phyloP scores from a whole-genome alignment of 768 basidiomycete species.

The Lactarius pseudohatsudake region DNA sequence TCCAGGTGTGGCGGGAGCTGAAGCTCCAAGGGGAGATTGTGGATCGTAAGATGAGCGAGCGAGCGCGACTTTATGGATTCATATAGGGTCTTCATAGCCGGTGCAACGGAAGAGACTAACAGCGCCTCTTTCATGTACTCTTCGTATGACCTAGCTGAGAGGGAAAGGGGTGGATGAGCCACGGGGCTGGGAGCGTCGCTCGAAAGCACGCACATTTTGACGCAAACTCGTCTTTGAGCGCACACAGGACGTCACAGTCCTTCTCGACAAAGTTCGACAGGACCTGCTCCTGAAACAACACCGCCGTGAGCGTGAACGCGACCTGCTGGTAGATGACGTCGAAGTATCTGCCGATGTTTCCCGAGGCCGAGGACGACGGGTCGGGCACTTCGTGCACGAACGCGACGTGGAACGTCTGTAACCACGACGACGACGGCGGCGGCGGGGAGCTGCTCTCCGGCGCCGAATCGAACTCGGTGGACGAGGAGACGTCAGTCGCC shows the following conservation, averaged over 20 bases:
- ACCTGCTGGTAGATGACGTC: slow-evolving; percentile 89
- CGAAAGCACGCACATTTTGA: slow-evolving; percentile 50
- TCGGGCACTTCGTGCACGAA: slow-evolving; percentile 88
- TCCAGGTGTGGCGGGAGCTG: slow-evolving; percentile 85
- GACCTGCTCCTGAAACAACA: slow-evolving; percentile 89
- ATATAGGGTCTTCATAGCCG: slow-evolving; percentile 77
- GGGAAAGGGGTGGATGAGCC: neutral
- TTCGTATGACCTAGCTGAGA: slow-evolving; percentile 58
- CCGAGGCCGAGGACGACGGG: slow-evolving; percentile 79
- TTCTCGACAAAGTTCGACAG: slow-evolving; percentile 80
- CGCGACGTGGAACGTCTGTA: slow-evolving; percentile 83
- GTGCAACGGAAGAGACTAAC: slow-evolving; percentile 66
- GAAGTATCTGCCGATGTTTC: slow-evolving; percentile 75
- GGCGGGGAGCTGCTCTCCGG: slow-evolving; percentile 4
- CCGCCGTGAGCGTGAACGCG: slow-evolving; percentile 87
- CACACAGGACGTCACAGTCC: slow-evolving; percentile 70
- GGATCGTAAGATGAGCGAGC: slow-evolving; percentile 76
- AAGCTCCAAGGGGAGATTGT: slow-evolving; percentile 77
- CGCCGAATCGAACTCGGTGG: slow-evolving; percentile 36
- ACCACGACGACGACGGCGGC: slow-evolving; percentile 43
- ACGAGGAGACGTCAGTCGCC: slow-evolving; percentile 33
- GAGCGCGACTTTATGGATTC: slow-evolving; percentile 73
- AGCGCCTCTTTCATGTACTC: slow-evolving; percentile 59
- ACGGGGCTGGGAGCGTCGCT: neutral
- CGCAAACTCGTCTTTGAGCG: slow-evolving; percentile 68